Evolutionary conservation across 768 basidiomycete genomes (phyloP).

Genomic region (Tubosaeta brunneosetosa): DNA sequence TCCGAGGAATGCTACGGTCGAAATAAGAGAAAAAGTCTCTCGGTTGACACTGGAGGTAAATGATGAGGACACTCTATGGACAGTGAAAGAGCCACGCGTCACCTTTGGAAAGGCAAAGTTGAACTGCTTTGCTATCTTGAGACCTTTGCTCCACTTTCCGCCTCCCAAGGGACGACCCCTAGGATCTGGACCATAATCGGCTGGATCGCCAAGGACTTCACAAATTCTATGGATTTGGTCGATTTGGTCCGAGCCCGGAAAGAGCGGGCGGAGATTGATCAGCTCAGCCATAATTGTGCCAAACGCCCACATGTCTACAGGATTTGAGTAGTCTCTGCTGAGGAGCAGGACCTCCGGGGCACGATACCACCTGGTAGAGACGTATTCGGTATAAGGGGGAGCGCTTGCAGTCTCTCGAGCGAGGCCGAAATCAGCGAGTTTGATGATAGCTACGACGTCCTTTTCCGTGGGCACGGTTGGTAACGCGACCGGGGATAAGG

Average conservation of each 20-base stretch:
- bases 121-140: conserved; percentile 80
- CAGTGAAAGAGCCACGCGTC: not conserved
- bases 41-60: conserved; percentile 50
- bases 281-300: conserved; percentile 98
- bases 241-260: conserved; percentile 88
- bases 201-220: conserved; percentile 90
- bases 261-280: conserved; percentile 90
- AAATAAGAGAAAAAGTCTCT: conserved; percentile 70
- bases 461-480: conserved; percentile 69
- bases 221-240: conserved; percentile 92
- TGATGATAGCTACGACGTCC: conserved; percentile 95
- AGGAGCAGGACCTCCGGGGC: conserved; percentile 94
- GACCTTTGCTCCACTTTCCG: conserved; percentile 80
- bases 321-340: conserved; percentile 90
- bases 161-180: conserved; percentile 73
- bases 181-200: conserved; percentile 73
- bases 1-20: conserved; percentile 69
- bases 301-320: conserved; percentile 99
- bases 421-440: conserved; percentile 97
- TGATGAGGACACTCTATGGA: not conserved
- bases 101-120: conserved; percentile 93
- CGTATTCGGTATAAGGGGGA: conserved; percentile 98
- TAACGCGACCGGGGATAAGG: conserved; percentile 65
- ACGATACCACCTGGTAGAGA: conserved; percentile 99
- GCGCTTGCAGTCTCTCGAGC: conserved; percentile 82